Evolutionary conservation across 768 basidiomycete species (phyloP).

Genomic region (Boletus vermiculosoides): DNA sequence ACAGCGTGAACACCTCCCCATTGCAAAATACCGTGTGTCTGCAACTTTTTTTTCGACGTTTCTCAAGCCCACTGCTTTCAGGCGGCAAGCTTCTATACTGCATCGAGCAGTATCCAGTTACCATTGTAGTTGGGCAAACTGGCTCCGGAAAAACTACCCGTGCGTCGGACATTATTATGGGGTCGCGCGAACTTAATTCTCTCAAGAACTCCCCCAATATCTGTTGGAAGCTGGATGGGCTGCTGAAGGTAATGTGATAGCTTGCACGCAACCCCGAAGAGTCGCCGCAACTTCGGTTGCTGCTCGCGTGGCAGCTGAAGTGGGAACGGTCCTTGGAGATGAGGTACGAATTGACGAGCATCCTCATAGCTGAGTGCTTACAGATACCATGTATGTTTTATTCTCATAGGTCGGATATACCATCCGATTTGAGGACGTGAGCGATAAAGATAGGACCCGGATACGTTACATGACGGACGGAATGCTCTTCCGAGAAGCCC

Average conservation of each 20-base stretch:
- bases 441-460: conserved; percentile 77
- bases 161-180: conserved; percentile 40
- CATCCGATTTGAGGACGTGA: conserved; percentile 95
- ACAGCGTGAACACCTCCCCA: conserved; percentile 82
- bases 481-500: conserved; percentile 92
- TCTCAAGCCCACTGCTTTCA: conserved; percentile 30
- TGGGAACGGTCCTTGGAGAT: conserved; percentile 84
- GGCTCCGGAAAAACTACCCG: conserved; percentile 98
- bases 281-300: conserved; percentile 97
- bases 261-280: conserved; percentile 89
- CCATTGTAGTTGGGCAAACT: conserved; percentile 91
- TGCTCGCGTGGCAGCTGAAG: conserved; percentile 85
- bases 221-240: conserved; percentile 95
- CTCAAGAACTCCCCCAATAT: conserved; percentile 90
- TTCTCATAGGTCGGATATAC: conserved; percentile 97
- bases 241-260: conserved; percentile 74
- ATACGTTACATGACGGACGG: conserved; percentile 98
- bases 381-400: conserved; percentile 4
- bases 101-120: conserved; percentile 78
- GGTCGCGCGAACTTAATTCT: conserved; percentile 4
- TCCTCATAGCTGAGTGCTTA: not conserved
- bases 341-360: conserved; percentile 50
- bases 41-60: conserved; percentile 21
- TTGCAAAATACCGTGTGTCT: conserved; percentile 76
- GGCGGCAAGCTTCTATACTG: conserved; percentile 80